Evolutionary conservation across 176 grass and related monocot species (phyloP).

Genomic region (Cymbopogon citratus): DNA sequence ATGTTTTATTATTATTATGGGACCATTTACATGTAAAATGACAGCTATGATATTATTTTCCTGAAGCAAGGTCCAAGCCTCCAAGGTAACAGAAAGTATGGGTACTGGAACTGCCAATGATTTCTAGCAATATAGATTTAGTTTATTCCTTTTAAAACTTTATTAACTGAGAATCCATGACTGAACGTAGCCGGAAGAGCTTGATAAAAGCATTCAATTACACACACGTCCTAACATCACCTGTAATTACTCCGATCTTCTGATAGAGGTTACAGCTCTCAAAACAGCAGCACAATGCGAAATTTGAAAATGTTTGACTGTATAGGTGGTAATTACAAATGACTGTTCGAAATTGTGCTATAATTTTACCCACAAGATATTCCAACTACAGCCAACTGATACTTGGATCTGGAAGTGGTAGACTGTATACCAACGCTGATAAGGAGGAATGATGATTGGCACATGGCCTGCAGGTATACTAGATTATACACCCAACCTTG

Average conservation of each 20-base stretch:
- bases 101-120: background rate
- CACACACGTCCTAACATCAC: background rate
- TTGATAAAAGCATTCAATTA: background rate
- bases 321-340: background rate
- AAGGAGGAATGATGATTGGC: background rate
- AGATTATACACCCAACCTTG: too few relatives aligned
- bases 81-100: background rate
- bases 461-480: background rate
- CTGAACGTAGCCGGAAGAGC: background rate
- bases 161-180: background rate
- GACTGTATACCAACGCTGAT: background rate
- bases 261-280: background rate
- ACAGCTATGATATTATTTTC: background rate
- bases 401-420: background rate
- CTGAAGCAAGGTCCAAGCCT: background rate
- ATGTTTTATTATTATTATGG: background rate
- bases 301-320: background rate
- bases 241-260: background rate
- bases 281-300: background rate
- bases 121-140: background rate
- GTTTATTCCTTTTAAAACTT: background rate
- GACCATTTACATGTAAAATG: background rate
- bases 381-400: background rate
- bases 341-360: background rate
- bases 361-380: background rate